Base-by-base conservation (phyloP, 2,329 filamentous ascomycete species). In the Aspergillus texensis region DNA sequence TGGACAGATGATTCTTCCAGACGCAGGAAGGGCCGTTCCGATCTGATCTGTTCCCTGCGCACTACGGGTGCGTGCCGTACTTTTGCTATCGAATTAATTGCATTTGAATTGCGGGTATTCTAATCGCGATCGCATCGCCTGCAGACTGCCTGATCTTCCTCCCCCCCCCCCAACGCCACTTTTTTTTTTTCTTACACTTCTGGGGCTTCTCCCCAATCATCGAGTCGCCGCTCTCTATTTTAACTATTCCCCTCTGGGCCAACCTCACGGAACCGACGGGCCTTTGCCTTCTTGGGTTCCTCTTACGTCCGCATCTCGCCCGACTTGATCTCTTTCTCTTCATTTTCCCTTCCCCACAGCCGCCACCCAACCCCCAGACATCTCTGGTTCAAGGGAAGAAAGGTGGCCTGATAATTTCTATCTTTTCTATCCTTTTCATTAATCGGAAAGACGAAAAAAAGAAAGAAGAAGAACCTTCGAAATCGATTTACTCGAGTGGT, bases 41-140 rank as follows among this genome's bases (percentile, higher is more conserved):
- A 72, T 73, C 70, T 72, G 70, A 72, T 69, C 70, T 72, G 67
- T 72, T 69, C 65, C 64, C 68, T 68, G 70, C 65, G 61, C 61
- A 61, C 62, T 68, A 62, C 65, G 69, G 59, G 64, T 66, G 63
- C 62, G 64, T 65, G 62, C 66, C 67, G 65, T 67, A 68, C 62
- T 66, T 65, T 58, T 54, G 52, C 48, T 61, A 50, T 62, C 56
- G 50, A 61, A 60, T 57, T 46, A 43, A 50, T 58, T 45, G 61
- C 59, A 61, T 48, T 45, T 62, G 62, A 64, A 64, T 57, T 60
- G 61, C 62, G 65, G 58, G 53, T 62, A 62, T 50, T 64, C 57
- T 57, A 65, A 61, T 62, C 60, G 58, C 64, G 65, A 67, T 68
- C 65, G 67, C 67, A 67, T 65, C 58, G 41, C 60, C 61, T 63